Base-by-base conservation (phyloP, 306 rosid genomes). In the Quercus bicolor region DNA sequence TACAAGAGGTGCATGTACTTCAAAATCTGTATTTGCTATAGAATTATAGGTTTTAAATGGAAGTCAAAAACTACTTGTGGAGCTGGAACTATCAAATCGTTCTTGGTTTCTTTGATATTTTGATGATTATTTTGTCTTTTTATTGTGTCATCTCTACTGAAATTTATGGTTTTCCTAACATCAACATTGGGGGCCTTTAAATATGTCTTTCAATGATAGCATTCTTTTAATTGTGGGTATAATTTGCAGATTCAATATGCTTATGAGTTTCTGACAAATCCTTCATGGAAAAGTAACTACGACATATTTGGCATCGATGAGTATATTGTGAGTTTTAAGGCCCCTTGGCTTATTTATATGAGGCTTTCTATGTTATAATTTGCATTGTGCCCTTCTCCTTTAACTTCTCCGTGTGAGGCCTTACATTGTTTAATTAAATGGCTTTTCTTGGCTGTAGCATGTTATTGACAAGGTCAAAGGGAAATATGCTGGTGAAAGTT, bases 261-360 rank as follows among this genome's bases (percentile, higher is more conserved):
- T 68, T 92, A 91, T 34, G 99, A 95, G 84, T 81, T 95, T 91
- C 90, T 95, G 84, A 87, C 77, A 34, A 93, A 95, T 78, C 89
- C 93, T 5, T 31, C 79, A 6, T 88, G 97, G 98, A 95, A 95
- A 86, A 91, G 88, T 72, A 90, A 91, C 88, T 93, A 95, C 26
- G 98, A 95, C 78, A 40, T 87, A 57, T 95, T 88, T 79, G 96
- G 92, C 72, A 80, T 95, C 19, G 97, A 90, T 48, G 99, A 93
- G 84, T 94, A 92, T 57, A 73, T 78, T 31, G 99, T 95, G 87
- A 86, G 98, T 87, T 75, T 23, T 74, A 62, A 71, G 59, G 48
- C 76, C 28, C 79, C 60, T 76, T 72, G 24, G 75, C 78, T 73
- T 54, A 14, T 51, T 57, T 10, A 40, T 74, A 56, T 70, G 68